Conservation (phyloP, 169 alveolate species). For the Babesia bigemina region DNA sequence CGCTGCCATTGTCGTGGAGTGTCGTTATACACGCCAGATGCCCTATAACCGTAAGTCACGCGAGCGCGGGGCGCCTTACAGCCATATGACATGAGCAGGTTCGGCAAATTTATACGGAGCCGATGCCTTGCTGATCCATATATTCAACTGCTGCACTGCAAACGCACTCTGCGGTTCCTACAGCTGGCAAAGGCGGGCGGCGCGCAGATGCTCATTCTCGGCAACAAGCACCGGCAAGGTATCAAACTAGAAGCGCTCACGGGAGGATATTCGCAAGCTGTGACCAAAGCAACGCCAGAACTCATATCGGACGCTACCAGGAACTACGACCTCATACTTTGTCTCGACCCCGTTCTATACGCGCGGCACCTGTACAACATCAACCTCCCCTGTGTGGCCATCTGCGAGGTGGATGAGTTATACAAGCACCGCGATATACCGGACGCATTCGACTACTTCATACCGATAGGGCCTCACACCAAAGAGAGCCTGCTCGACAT, state of each 20-base stretch:
- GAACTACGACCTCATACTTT: slow-evolving; percentile 69
- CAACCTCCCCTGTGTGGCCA: slow-evolving; percentile 73
- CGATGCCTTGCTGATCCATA: slow-evolving; percentile 75
- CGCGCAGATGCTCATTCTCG: slow-evolving; percentile 70
- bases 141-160: slow-evolving; percentile 71
- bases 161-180: slow-evolving; percentile 71
- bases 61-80: not conserved
- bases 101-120: slow-evolving; percentile 70
- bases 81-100: slow-evolving; percentile 36
- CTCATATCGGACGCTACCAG: slow-evolving; percentile 65
- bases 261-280: slow-evolving; percentile 16
- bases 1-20: not conserved
- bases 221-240: slow-evolving; percentile 63
- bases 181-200: slow-evolving; percentile 66
- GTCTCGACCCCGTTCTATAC: slow-evolving; percentile 75
- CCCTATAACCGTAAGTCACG: slow-evolving; percentile 28
- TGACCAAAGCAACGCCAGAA: slow-evolving; percentile 55
- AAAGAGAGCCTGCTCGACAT: slow-evolving; percentile 47
- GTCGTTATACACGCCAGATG: not conserved
- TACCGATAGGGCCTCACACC: slow-evolving; percentile 65
- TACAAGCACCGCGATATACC: slow-evolving; percentile 67
- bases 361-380: slow-evolving; percentile 69
- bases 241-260: slow-evolving; percentile 49
- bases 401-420: slow-evolving; percentile 67
- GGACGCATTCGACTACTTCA: slow-evolving; percentile 75